phyloP scores from a whole-genome alignment of 768 basidiomycete species.

The Russula lepida region DNA sequence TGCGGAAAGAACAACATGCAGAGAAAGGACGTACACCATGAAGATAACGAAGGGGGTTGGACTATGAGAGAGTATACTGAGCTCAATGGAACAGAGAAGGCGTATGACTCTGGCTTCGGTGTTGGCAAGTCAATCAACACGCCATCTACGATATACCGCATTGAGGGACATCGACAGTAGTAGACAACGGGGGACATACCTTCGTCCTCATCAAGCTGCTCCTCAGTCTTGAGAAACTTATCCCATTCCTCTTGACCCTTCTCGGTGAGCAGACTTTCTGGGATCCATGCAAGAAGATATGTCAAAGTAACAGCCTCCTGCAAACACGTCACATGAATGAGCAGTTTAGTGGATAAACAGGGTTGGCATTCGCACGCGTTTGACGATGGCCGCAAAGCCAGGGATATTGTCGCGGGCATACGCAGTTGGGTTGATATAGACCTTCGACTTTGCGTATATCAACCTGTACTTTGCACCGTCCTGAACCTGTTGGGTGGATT shows the following conservation, averaged over 20 bases:
- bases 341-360: slow-evolving; percentile 15
- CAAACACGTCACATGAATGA: neutral
- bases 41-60: slow-evolving; percentile 73
- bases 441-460: slow-evolving; percentile 87
- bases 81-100: slow-evolving; percentile 88
- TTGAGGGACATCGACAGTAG: slow-evolving; percentile 2
- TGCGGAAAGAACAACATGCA: neutral
- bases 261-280: slow-evolving; percentile 75
- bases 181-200: slow-evolving; percentile 35
- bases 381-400: slow-evolving; percentile 88
- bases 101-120: slow-evolving; percentile 81
- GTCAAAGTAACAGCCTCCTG: slow-evolving; percentile 70
- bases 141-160: slow-evolving; percentile 43
- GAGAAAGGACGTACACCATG: slow-evolving; percentile 54
- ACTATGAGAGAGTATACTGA: slow-evolving; percentile 86
- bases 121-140: slow-evolving; percentile 81
- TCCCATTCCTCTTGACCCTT: slow-evolving; percentile 80
- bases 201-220: slow-evolving; percentile 65
- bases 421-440: slow-evolving; percentile 90
- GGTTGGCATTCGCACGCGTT: slow-evolving; percentile 49
- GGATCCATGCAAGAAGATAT: slow-evolving; percentile 89
- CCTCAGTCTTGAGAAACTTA: slow-evolving; percentile 83
- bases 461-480: slow-evolving; percentile 63
- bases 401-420: slow-evolving; percentile 90
- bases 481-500: slow-evolving; percentile 25